Base-by-base conservation (phyloP, 1,139 yeast genomes). In the Taphrina communis region DNA sequence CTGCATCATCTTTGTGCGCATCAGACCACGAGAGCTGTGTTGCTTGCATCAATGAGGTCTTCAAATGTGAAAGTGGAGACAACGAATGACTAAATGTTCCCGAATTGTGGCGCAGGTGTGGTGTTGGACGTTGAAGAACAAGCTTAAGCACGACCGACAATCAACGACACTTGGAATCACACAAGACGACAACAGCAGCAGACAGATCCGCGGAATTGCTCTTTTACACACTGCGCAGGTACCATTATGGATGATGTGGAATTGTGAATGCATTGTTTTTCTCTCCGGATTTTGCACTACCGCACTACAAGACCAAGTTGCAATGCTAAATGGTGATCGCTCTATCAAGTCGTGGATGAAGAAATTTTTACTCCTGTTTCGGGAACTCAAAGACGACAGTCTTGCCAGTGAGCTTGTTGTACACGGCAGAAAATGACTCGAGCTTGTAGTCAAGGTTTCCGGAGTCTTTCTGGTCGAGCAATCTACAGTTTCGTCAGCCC, bases 351-450 rank as follows among this genome's bases (percentile, higher is more conserved):
- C 14, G 19, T 19, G 58, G 17, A 25, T 17, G 42, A 6, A 53
- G 48, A n/a, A 44, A 44, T 44, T 44, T 35, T 58, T 58, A 58
- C 62, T 58, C 62, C 62, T 58, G 62, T 53, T 58, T 58, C 17
- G 62, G 62, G 62, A 58, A 58, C 62, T 58, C 62, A 44, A 58
- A 58, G 62, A 92, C 96, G 85, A 94, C 97, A 85, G 92, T 96
- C 89, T 94, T 95, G 86, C 99, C 99, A 80, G 99, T 94, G 84
- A 94, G 91, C 87, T 93, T 93, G 85, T 86, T 85, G 96, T 93
- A 94, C 81, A 94, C 94, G 80, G 96, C 90, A 87, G 93, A 97
- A 97, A 94, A 94, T 77, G 99, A 91, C 84, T 94, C 99, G 83
- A 94, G 90, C 88, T 95, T 94, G 91, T 94, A 92, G 86, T 94